Conservation (phyloP, 352 stramenopile species). For the Phytophthora capsici region DNA sequence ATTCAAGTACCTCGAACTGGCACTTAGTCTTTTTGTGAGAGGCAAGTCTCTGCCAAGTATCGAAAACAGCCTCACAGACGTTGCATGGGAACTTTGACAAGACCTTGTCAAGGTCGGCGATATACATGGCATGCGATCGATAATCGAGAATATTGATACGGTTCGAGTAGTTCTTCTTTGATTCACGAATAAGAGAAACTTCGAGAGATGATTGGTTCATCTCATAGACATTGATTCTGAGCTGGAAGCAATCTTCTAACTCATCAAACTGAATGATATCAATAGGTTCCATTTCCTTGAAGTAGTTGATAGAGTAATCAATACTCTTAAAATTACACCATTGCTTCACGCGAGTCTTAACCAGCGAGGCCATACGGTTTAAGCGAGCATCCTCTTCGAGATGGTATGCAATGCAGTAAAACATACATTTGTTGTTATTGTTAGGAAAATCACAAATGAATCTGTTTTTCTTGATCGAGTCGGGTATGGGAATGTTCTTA, state of each 20-base stretch:
- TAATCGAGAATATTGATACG: conserved; percentile 5
- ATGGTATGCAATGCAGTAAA: conserved; percentile 7
- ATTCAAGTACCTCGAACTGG: conserved; percentile 1
- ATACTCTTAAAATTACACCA: conserved; percentile 9
- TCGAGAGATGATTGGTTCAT: conserved; percentile 2
- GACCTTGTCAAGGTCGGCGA: conserved; percentile 1
- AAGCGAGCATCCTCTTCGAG: neutral
- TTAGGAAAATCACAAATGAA: conserved; percentile 10
- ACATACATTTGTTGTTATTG: conserved; percentile 13
- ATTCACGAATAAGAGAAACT: conserved; percentile 3
- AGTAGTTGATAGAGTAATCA: neutral
- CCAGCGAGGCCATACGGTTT: neutral
- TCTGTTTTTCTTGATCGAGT: conserved; percentile 6
- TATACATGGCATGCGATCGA: neutral
- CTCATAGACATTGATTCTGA: conserved; percentile 6
- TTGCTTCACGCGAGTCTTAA: neutral
- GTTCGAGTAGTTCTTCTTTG: neutral
- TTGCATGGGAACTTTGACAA: conserved; percentile 1
- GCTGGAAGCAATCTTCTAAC: conserved; percentile 6
- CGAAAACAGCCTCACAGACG: conserved; percentile 14
- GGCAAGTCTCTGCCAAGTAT: neutral
- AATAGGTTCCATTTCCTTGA: conserved; percentile 5
- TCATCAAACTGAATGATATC: conserved; percentile 16
- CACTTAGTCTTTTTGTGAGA: conserved; percentile 4
- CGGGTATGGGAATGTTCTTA: neutral